Base-by-base conservation (phyloP, 352 stramenopile genomes). In the Phytophthora pluvialis region DNA sequence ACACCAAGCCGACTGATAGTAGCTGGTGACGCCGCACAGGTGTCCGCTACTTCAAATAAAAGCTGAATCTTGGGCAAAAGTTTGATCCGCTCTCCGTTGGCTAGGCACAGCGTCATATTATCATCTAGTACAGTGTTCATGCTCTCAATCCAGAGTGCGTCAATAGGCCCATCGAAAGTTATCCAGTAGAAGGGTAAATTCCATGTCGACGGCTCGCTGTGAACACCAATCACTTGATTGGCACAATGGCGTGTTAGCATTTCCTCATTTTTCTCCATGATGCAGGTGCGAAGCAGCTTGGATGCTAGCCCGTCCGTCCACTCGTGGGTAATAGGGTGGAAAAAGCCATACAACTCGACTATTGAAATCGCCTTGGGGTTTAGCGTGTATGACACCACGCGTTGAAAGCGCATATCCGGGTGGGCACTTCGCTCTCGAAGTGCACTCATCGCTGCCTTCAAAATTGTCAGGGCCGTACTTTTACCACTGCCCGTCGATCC, bases 31-130 rank as follows among this genome's bases (percentile, higher is more conserved):
- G 94, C 94, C 4, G 91, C 92, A 4, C 79, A 78, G 1, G 97
- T 91, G 67, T 98, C 92, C 16, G 86, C 79, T 3, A 98, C 92
- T 73, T 98, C 94, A 63, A 98, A 98, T 2, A 98, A 52, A 64
- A 97, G 80, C 50, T 97, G 95, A 66, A 98, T 98, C 31, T 73
- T 79, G 0, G 72, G 81, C 10, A 93, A 56, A 16, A 97, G 71
- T 50, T 91, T 93, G 35, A 97, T 96, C 2, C 89, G 74, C 60
- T 97, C 90, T 5, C 90, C 90, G 45, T 96, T 97, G 10, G 90
- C 87, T 21, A 97, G 69, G n/a, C 88, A 96, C 0, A 97, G 73
- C 39, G 90, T 96, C 82, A 86, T 95, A 60, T 97, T 97, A 63
- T 97, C 90, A 64, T 97, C 90, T 29, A 97, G 67, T 9, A 97